Conservation (phyloP, 1,284 basidiomycete genomes). For the Thecaphora frezii region DNA sequence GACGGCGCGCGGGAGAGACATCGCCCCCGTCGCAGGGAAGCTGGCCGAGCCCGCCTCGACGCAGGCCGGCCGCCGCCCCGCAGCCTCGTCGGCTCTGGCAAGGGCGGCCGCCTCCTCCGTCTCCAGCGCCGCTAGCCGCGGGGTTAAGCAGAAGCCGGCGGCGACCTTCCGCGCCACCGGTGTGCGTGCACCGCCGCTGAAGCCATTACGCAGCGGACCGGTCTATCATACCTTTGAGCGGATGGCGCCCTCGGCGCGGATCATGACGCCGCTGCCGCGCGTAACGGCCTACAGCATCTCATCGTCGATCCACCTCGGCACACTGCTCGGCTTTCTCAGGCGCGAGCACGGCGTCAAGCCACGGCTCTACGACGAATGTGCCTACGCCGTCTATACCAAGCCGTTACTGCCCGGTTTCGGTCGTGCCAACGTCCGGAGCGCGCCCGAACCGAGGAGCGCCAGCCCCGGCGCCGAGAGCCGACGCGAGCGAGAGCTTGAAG, state of each 20-base stretch:
- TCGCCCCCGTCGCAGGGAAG: conserved; percentile 22
- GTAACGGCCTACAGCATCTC: conserved; percentile 75
- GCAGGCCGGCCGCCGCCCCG: conserved; percentile 21
- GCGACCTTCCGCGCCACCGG: conserved; percentile 27
- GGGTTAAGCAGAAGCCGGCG: conserved; percentile 21
- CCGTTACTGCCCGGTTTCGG: conserved; percentile 89
- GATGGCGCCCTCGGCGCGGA: conserved; percentile 46
- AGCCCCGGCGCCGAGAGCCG: conserved; percentile 68
- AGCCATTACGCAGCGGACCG: conserved; percentile 35
- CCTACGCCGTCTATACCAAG: conserved; percentile 89
- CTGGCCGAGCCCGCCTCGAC: conserved; percentile 18
- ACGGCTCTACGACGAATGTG: conserved; percentile 85
- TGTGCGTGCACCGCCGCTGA: conserved; percentile 26
- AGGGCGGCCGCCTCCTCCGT: conserved; percentile 32
- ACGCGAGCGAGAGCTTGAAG: conserved; percentile 69
- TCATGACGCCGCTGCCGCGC: conserved; percentile 49
- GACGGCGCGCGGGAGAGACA: conserved; percentile 19
- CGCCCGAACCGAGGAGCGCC: conserved; percentile 65
- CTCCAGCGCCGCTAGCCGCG: conserved; percentile 22
- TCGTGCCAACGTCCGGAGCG: conserved; percentile 79
- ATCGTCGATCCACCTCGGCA: conserved; percentile 63
- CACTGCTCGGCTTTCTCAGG: conserved; percentile 70
- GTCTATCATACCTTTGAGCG: conserved; percentile 57
- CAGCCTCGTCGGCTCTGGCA: conserved; percentile 28
- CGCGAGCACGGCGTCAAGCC: conserved; percentile 89